Evolutionary conservation across 257 asterid species (phyloP), one percentile per base, ranked within the genome.

Genomic region (Cynanchum wilfordii): DNA sequence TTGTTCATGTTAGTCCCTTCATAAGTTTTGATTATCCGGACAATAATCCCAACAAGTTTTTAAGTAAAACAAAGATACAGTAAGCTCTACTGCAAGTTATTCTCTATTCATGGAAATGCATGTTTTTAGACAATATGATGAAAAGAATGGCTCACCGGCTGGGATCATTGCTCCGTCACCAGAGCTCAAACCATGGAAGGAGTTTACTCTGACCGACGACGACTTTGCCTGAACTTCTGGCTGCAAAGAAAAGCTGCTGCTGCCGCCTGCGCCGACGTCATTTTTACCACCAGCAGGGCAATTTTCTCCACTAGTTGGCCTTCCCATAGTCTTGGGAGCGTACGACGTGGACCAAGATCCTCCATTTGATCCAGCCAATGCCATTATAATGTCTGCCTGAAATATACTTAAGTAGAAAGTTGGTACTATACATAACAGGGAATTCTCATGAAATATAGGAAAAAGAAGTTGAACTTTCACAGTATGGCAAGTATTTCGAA

Each of bases 361-460:
- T 80, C 98, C 96, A 12, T 85, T 90, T 3, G 94, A 90, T 73
- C 96, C 96, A 29, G 98, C 96, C 66, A 92, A 81, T 11, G 94
- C 86, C 96, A 92, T 90, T 84, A 92, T 92, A 49, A 88, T 87
- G 74, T 92, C 96, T 70, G 96, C 98, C 98, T 90, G 89, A 79
- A 71, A 78, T 72, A 64, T 49, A 75, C 66, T 27, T 27, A 73
- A 33, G 44, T 19, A 33, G 70, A 69, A 64, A 68, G 24, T 29
- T 2, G 36, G 58, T 49, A 79, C 50, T 44, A 54, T 62, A 36
- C 36, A 33, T n/a, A 45, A 33, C 45, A 19, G 20, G 44, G 30
- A 44, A 17, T 27, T 55, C n/a, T 13, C 54, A 68, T 17, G 67
- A 57, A 38, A 12, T 66, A 29, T 19, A 51, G 52, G 54, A 33